phyloP scores from a whole-genome alignment of 495 filamentous ascomycete species.

The Jackrogersella minutella region DNA sequence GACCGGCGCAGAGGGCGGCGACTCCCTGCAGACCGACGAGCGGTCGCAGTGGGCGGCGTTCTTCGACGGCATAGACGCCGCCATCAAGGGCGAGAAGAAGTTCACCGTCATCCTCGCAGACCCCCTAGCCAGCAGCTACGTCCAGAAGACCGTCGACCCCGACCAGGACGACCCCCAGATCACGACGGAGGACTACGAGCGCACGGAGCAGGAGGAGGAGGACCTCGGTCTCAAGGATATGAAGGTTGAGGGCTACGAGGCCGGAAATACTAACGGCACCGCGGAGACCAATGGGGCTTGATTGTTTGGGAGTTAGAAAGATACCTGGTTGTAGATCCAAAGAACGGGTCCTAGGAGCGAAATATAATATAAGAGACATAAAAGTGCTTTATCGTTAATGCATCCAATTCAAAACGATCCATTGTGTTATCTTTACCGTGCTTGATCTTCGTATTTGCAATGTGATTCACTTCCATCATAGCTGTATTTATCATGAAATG shows the following conservation, averaged over 20 bases:
- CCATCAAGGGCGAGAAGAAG: constrained; percentile 80
- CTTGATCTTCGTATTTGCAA: too few species aligned
- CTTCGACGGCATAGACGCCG: constrained; percentile 75
- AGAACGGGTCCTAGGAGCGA: not conserved
- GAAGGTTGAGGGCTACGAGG: constrained; percentile 87
- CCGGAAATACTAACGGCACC: constrained; percentile 46
- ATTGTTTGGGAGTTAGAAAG: constrained; percentile 13
- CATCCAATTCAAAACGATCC: too few species aligned
- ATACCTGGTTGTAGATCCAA: constrained; percentile 30
- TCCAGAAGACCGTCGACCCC: constrained; percentile 80
- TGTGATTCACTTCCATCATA: too few species aligned
- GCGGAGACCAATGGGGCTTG: constrained; percentile 11
- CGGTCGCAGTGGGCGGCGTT: constrained; percentile 80
- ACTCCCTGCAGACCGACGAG: constrained; percentile 71
- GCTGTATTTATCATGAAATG: too few species aligned
- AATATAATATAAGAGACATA: not conserved
- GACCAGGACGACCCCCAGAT: constrained; percentile 81
- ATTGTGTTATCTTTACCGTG: too few species aligned
- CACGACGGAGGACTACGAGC: constrained; percentile 80
- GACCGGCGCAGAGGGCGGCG: constrained; percentile 65
- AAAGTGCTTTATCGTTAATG: constrained; percentile 18
- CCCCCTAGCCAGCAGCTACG: constrained; percentile 88
- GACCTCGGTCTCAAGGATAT: constrained; percentile 90
- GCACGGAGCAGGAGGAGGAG: constrained; percentile 90
- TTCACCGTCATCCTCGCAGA: constrained; percentile 90